A percentile compares a stretch with the other conserved stretches of the same genome.
Conservation (phyloP, 2,329 filamentous ascomycete genomes). For the Ophiostoma quercus region DNA sequence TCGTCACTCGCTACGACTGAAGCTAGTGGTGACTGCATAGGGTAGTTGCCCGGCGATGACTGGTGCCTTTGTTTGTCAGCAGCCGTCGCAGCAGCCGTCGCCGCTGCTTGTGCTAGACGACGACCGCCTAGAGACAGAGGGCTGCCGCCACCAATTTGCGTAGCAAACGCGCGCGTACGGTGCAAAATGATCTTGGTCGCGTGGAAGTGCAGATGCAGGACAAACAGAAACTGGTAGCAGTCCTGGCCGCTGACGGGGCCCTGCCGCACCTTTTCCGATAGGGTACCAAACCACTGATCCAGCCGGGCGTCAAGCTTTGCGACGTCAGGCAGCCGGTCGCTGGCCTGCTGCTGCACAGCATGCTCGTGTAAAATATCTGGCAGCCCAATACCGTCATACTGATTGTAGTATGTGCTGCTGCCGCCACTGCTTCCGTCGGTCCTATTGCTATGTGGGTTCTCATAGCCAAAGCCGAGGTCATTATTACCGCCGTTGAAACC, state of each 20-base stretch:
- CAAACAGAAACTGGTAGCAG: constrained; percentile 23
- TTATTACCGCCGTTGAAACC: not conserved
- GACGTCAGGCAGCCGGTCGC: constrained; percentile 14
- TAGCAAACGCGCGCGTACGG: constrained; percentile 17
- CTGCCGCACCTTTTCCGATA: constrained; percentile 18
- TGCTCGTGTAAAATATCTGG: constrained; percentile 17
- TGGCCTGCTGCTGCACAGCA: constrained; percentile 14
- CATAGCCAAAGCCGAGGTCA: not conserved
- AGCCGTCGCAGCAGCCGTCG: not conserved
- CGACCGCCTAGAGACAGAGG: not conserved
- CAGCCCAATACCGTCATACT: constrained; percentile 11
- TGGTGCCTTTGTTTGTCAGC: not conserved
- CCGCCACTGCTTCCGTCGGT: not conserved
- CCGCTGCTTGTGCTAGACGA: not conserved
- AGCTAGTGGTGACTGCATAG: not conserved
- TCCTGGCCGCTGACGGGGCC: constrained; percentile 21
- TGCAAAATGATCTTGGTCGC: constrained; percentile 23
- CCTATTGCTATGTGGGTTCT: not conserved
- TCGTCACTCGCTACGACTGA: not conserved
- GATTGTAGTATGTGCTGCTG: not conserved
- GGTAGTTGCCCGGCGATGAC: not conserved
- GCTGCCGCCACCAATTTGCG: constrained; percentile 3
- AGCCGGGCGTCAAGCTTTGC: constrained; percentile 19
- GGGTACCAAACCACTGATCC: constrained; percentile 20
- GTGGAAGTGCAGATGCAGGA: constrained; percentile 24